phyloP scores from a whole-genome alignment of 768 basidiomycete genomes.

The Cantharellus anzutake region DNA sequence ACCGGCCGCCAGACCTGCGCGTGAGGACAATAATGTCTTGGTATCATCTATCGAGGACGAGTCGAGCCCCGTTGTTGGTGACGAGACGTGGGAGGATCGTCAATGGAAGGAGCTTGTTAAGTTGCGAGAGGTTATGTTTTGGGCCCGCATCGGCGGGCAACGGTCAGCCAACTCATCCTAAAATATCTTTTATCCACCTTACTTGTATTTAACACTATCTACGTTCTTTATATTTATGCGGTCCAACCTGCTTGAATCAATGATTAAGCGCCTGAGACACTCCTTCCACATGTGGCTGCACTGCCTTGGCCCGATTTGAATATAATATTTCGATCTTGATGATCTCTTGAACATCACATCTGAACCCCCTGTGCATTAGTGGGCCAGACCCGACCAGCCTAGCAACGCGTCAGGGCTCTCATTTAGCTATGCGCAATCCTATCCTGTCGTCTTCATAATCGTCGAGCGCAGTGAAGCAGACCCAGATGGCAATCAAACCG shows the following conservation, averaged over 20 bases:
- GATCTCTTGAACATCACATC: background rate
- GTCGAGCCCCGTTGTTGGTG: background rate
- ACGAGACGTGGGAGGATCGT: conserved; percentile 53
- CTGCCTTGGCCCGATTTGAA: too few relatives aligned
- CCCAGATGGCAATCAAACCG: background rate
- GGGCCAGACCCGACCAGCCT: background rate
- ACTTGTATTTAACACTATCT: too few relatives aligned
- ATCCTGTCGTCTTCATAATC: background rate
- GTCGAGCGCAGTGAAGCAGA: background rate
- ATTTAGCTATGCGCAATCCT: background rate
- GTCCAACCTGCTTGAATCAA: background rate
- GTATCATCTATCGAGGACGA: too few relatives aligned
- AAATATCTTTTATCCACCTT: background rate
- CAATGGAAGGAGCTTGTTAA: conserved; percentile 64
- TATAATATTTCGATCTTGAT: too few relatives aligned
- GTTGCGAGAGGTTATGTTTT: conserved; percentile 72
- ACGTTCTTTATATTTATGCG: background rate
- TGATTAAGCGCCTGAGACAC: too few relatives aligned
- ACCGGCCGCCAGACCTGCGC: too few relatives aligned
- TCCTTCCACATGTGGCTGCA: too few relatives aligned
- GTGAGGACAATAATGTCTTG: too few relatives aligned
- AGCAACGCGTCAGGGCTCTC: background rate
- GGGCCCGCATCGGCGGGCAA: conserved; percentile 51
- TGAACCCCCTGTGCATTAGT: background rate
- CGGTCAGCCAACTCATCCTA: conserved; percentile 7